phyloP scores from a whole-genome alignment of 768 basidiomycete genomes.

The Coprinellus micaceus region DNA sequence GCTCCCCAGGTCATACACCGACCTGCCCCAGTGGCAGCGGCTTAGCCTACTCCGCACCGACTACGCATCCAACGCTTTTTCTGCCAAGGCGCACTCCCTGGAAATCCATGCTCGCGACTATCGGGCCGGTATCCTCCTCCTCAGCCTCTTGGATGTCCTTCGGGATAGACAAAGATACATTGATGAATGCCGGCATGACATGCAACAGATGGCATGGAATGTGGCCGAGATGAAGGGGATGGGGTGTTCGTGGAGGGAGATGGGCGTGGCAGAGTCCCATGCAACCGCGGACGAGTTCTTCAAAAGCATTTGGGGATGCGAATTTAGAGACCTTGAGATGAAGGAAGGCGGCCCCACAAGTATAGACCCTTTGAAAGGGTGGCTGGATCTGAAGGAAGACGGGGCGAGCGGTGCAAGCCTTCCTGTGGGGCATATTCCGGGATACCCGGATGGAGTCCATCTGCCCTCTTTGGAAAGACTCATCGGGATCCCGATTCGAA shows the following conservation, averaged over 20 bases:
- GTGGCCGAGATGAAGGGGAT: neutral
- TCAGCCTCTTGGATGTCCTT: neutral
- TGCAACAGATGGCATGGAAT: neutral
- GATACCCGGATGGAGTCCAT: too few relatives aligned
- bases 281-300: neutral
- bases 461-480: too few relatives aligned
- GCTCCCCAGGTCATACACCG: too few relatives aligned
- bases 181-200: neutral
- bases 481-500: too few relatives aligned
- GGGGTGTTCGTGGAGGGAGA: slow-evolving; percentile 6
- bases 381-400: neutral
- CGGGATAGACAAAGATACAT: neutral
- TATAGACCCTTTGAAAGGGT: too few relatives aligned
- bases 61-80: slow-evolving; percentile 22
- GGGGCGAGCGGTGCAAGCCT: neutral
- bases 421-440: neutral
- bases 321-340: neutral
- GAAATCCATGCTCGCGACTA: neutral
- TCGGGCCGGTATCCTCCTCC: neutral
- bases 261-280: neutral
- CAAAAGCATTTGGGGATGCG: neutral
- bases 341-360: neutral
- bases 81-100: slow-evolving; percentile 25
- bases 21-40: neutral
- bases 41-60: neutral